Evolutionary conservation across 768 basidiomycete genomes (phyloP).

Genomic region (Sistotremastrum suecicum): DNA sequence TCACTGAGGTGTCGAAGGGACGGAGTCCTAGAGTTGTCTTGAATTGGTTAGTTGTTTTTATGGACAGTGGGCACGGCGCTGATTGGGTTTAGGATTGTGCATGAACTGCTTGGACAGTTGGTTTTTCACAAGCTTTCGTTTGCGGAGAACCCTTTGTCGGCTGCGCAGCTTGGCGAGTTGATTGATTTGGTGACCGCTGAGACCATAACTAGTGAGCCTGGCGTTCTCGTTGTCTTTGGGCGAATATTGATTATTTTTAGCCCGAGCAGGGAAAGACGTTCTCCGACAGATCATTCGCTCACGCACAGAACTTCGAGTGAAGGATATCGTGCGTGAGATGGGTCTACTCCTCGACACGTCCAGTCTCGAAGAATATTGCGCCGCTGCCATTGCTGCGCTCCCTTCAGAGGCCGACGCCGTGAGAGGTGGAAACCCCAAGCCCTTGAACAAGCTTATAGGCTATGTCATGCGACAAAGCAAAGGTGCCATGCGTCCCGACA

Average conservation of each 20-base stretch:
- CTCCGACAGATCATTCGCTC: conserved; percentile 53
- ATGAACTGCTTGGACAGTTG: conserved; percentile 76
- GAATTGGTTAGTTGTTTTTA: conserved; percentile 54
- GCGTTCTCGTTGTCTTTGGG: not conserved
- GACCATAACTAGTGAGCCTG: conserved; percentile 48
- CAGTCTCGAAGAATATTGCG: conserved; percentile 42
- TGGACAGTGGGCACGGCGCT: not conserved
- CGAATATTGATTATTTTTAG: conserved; percentile 5
- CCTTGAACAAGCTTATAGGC: conserved; percentile 71
- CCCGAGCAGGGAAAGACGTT: conserved; percentile 51
- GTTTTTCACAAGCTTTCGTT: conserved; percentile 40
- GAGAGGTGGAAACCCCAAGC: conserved; percentile 56
- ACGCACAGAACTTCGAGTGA: conserved; percentile 29
- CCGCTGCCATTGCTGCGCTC: conserved; percentile 45
- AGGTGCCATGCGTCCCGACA: conserved; percentile 22
- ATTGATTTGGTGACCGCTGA: conserved; percentile 58
- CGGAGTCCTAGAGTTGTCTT: conserved; percentile 58
- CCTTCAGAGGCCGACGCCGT: conserved; percentile 56
- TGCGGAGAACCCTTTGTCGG: conserved; percentile 42
- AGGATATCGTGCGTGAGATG: conserved; percentile 28
- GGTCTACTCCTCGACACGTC: conserved; percentile 21
- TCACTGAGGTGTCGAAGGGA: conserved; percentile 49
- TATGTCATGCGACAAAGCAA: conserved; percentile 71
- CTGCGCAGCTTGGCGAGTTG: conserved; percentile 56
- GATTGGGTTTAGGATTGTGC: conserved; percentile 53